phyloP scores from a whole-genome alignment of 2,329 filamentous ascomycete genomes.

The Coleophoma eucalyptorum region DNA sequence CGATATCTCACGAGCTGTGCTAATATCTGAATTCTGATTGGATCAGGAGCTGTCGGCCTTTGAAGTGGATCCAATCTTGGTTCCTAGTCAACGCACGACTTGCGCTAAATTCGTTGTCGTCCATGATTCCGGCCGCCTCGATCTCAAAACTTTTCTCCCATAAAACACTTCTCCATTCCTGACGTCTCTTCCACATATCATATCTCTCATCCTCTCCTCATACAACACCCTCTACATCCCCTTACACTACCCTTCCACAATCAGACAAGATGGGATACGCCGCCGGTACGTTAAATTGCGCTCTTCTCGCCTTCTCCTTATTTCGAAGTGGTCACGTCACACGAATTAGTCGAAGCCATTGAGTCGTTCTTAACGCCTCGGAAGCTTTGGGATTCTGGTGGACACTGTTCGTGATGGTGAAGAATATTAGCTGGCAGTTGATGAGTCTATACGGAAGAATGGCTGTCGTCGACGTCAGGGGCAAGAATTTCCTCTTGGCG shows the following conservation, averaged over 20 bases:
- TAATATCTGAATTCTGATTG: too few relatives aligned
- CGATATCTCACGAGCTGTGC: too few relatives aligned
- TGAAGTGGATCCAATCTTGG: too few relatives aligned
- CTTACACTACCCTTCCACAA: constrained; percentile 11
- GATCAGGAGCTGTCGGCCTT: too few relatives aligned
- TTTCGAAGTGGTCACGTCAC: constrained; percentile 16
- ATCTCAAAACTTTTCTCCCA: not conserved
- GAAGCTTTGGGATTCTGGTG: not conserved
- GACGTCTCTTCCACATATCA: not conserved
- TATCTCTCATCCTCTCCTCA: constrained; percentile 3
- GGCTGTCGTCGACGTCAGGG: constrained; percentile 5
- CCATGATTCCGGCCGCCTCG: not conserved
- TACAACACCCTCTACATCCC: constrained; percentile 7
- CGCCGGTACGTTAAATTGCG: constrained; percentile 28
- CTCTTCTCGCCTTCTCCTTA: constrained; percentile 3
- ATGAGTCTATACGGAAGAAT: not conserved
- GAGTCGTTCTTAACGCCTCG: not conserved
- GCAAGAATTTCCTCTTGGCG: not conserved
- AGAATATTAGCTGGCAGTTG: not conserved
- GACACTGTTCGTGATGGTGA: not conserved
- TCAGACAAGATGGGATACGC: constrained; percentile 34
- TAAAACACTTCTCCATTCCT: not conserved
- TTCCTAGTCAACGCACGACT: too few relatives aligned
- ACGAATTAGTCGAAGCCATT: constrained; percentile 10
- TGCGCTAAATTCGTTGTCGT: not conserved